Base-by-base conservation (phyloP, 106 monocot genomes). In the Narthecium ossifragum region DNA sequence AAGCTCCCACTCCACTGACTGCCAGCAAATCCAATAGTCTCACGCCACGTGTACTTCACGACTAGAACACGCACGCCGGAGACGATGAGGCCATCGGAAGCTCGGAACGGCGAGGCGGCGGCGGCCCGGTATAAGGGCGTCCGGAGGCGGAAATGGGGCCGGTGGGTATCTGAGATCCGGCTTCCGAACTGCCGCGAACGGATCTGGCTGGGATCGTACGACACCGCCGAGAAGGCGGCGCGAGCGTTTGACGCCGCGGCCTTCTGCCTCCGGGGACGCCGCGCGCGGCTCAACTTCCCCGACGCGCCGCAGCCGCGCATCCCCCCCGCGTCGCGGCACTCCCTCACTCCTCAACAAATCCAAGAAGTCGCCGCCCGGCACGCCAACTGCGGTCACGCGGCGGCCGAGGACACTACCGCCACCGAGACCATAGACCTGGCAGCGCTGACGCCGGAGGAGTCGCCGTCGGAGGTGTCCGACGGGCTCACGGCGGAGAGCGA, bases 161-260 rank as follows among this genome's bases (percentile, higher is more conserved):
- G 59, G 36, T 88, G 88, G 88, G 88, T 88, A n/a, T 79, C 88
- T 10, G 88, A 88, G 70, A 79, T 88, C 37, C 51, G 88, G 26
- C 70, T 88, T 3, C 88, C 82, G 36, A 73, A 72, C 17, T 75
- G 78, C 69, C 74, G 75, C 27, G 67, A 75, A n/a, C 46, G 87
- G 27, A 87, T 87, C 23, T 87, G 87, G 87, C 50, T 87, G 1
- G 87, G 82, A 2, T 82, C 82, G 33, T 85, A 77, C 68, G 73
- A 70, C 60, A 26, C 73, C 2, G 69, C 87, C 2, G 75, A 79
- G 66, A 82, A 78, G 75, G 82, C 87, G 9, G 87, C 87, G 0
- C 52, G 82, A 2, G 87, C 87, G 12, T 87, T 79, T 55, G 87
- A 87, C 50, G 87, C 79, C 14, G 87, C 82, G 17, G 47, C 47